These are phyloP conservation scores for Wickerhamomyces alni DNA, from an alignment of 805 yeast genomes.

Conservation along the genomic window DNA sequence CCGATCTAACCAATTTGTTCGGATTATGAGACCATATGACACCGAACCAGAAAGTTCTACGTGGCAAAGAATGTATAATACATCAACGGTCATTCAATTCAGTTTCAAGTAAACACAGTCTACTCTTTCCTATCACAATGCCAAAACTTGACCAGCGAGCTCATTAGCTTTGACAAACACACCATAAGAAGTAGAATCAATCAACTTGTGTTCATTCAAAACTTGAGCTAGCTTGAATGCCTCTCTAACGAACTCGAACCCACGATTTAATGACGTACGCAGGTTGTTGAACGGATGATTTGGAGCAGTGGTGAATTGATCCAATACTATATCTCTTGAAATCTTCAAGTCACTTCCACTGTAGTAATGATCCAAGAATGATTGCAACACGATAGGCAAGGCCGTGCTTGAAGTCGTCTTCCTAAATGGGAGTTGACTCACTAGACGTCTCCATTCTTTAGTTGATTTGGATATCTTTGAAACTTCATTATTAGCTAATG, in stretches of 20 bases:
- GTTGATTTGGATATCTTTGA: conserved; percentile 43
- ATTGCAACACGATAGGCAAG: conserved; percentile 53
- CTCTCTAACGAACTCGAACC: conserved; percentile 6
- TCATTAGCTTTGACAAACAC: conserved; percentile 3
- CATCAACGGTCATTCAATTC: background rate
- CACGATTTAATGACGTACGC: conserved; percentile 4
- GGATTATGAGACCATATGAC: conserved; percentile 6
- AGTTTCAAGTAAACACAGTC: background rate
- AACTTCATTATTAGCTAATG: conserved; percentile 50
- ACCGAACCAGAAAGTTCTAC: no score
- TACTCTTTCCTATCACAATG: background rate
- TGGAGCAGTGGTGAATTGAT: conserved; percentile 2
- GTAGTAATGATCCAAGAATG: conserved; percentile 21
- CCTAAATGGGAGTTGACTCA: conserved; percentile 56
- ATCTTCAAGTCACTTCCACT: background rate
- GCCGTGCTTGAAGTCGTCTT: conserved; percentile 52
- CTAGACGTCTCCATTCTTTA: conserved; percentile 53
- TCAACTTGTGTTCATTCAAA: conserved; percentile 2
- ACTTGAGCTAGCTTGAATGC: conserved; percentile 3
- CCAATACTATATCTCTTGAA: background rate
- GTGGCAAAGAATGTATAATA: no score
- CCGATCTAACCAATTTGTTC: conserved; percentile 12
- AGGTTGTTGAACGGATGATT: conserved; percentile 4
- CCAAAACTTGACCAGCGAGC: conserved; percentile 1
- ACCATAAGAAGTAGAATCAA: conserved; percentile 2